Base-by-base conservation (phyloP, 129 eudicot species). In the Flaveria trinervia region DNA sequence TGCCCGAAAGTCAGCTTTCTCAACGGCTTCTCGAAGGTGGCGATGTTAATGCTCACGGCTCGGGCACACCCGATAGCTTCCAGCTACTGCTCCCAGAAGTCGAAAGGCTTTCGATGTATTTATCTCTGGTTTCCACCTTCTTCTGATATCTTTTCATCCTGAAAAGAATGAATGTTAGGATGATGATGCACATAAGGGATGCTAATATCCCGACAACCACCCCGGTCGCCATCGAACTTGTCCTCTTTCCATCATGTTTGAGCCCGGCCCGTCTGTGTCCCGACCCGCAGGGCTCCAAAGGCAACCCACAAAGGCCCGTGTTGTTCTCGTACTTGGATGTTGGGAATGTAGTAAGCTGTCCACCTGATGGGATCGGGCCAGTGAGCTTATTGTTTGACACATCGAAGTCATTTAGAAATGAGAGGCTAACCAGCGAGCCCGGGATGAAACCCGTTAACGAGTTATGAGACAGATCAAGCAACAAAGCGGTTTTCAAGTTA, bases 81-180 rank as follows among this genome's bases (percentile, higher is more conserved):
- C 96, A 92, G 79, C 92, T 92, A 82, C 92, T 92, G 78, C 96
- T 92, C 26, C 97, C 92, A 1, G 97, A 89, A 15, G 97, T 92
- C 13, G 97, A 86, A 22, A 92, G 90, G 91, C 97, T 92, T 46
- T 92, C 97, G 2, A 92, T 89, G 82, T 92, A 92, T 60, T 89
- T 92, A 13, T 92, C 96, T 41, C 95, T 49, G 9, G 76, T 80
- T 62, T 89, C 90, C 30, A 83, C 85, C 80, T 81, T 75, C 48
- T 66, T 78, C 68, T 85, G 96, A 15, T 72, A 71, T 41, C 79
- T 84, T 52, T 80, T 89, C 65, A 83, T 81, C 43, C 82, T 79
- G 82, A 84, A 89, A 65, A 92, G 95, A 25, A 89, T 80, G 46
- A 84, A 85, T 1, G 86, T 52, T 8, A 92, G 88, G 74, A 82